phyloP scores from a whole-genome alignment of 345 rosid species.

The Sisymbrium irio region DNA sequence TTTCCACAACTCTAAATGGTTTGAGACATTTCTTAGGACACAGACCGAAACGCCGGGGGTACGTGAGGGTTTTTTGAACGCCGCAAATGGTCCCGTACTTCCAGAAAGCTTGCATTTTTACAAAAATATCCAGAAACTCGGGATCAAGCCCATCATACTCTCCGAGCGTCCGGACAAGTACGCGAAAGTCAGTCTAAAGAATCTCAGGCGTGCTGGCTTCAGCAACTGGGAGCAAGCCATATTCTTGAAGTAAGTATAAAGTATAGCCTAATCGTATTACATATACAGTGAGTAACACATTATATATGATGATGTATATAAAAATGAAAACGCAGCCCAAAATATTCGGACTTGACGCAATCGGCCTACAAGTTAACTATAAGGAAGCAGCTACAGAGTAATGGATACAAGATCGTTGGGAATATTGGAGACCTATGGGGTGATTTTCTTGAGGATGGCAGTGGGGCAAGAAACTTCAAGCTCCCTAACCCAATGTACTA shows the following conservation, averaged over 20 bases:
- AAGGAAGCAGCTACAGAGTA: conserved; percentile 32
- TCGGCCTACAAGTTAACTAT: conserved; percentile 22
- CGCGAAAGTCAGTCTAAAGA: conserved; percentile 15
- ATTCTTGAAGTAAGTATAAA: too few relatives aligned
- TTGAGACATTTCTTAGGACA: conserved; percentile 14
- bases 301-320: background rate
- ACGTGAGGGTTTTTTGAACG: background rate
- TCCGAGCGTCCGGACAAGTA: conserved; percentile 29
- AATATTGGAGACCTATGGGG: conserved; percentile 63
- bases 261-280: background rate
- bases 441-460: too few relatives aligned
- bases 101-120: conserved; percentile 36
- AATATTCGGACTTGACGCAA: background rate
- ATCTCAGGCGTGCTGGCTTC: conserved; percentile 38
- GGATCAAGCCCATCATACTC: conserved; percentile 38
- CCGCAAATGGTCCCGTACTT: conserved; percentile 35
- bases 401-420: conserved; percentile 49
- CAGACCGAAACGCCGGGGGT: background rate
- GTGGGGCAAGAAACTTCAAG: conserved; percentile 46
- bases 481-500: conserved; percentile 56
- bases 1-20: background rate
- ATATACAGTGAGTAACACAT: background rate
- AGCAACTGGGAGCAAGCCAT: conserved; percentile 25
- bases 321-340: conserved; percentile 16
- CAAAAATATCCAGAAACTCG: conserved; percentile 25